Evolutionary conservation across 2,329 filamentous ascomycete species (phyloP).

Genomic region (Pseudogymnoascus sp.): DNA sequence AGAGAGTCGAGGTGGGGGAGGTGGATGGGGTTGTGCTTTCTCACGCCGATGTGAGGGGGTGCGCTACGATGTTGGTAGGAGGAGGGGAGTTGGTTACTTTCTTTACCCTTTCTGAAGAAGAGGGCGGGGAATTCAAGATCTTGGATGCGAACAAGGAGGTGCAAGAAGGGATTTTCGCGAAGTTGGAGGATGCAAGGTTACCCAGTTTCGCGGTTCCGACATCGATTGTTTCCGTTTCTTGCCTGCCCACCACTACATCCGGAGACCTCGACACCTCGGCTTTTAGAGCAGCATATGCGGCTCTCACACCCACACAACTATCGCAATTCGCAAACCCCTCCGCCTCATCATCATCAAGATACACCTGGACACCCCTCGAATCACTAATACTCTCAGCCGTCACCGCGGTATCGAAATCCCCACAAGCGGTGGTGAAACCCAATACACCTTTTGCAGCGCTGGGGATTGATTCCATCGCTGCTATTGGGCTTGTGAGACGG

Average conservation of each 20-base stretch:
- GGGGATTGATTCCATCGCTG: slow-evolving; percentile 76
- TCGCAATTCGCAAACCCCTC: neutral
- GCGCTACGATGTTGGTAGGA: neutral
- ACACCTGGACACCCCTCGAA: slow-evolving; percentile 48
- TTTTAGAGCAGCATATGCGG: slow-evolving; percentile 31
- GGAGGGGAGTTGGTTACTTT: neutral
- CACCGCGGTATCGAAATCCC: slow-evolving; percentile 35
- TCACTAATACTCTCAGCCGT: slow-evolving; percentile 46
- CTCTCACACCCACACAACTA: neutral
- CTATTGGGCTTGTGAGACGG: slow-evolving; percentile 58
- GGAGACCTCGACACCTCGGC: slow-evolving; percentile 62
- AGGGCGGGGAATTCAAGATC: slow-evolving; percentile 14
- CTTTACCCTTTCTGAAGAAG: slow-evolving; percentile 23
- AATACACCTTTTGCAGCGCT: slow-evolving; percentile 69
- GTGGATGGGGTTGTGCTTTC: slow-evolving; percentile 49
- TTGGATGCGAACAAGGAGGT: slow-evolving; percentile 24
- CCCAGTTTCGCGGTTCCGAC: slow-evolving; percentile 68
- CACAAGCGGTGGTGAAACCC: slow-evolving; percentile 42
- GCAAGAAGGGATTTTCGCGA: neutral
- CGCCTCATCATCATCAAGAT: slow-evolving; percentile 13
- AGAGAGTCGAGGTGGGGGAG: slow-evolving; percentile 70
- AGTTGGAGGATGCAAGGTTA: slow-evolving; percentile 7
- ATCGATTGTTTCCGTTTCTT: slow-evolving; percentile 59
- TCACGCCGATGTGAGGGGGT: slow-evolving; percentile 39
- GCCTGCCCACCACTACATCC: slow-evolving; percentile 62